phyloP scores from a whole-genome alignment of 768 basidiomycete species.

The Coprinopsis marcescibilis region DNA sequence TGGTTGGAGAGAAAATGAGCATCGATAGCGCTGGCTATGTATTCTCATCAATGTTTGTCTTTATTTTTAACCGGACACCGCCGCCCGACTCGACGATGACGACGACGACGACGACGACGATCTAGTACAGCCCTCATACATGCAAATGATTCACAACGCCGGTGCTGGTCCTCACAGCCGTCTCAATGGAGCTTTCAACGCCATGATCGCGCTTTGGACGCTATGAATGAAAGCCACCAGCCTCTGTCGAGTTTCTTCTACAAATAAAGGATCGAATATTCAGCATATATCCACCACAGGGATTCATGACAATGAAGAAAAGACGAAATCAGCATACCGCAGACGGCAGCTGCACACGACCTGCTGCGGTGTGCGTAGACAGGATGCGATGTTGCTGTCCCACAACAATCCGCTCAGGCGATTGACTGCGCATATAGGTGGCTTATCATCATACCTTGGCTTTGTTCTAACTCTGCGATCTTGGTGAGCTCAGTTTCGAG shows the following conservation, averaged over 20 bases:
- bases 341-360: not conserved
- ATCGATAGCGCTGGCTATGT: not conserved
- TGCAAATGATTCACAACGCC: no score
- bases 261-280: not conserved
- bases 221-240: not conserved
- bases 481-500: not conserved
- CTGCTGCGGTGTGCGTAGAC: not conserved
- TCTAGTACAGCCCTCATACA: no score
- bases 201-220: not conserved
- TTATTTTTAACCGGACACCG: not conserved
- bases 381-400: no score
- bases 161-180: no score
- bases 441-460: not conserved
- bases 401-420: not conserved
- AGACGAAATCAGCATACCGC: not conserved
- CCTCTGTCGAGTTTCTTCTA: not conserved
- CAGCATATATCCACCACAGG: not conserved
- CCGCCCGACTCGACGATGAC: not conserved
- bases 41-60: not conserved
- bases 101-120: not conserved
- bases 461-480: not conserved
- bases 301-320: not conserved
- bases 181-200: no score
- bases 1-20: slow-evolving; percentile 11
- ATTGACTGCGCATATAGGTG: not conserved